These are phyloP conservation scores for Nitzschia sp. DNA, from an alignment of 108 stramenopile species.

Conservation along the genomic window DNA sequence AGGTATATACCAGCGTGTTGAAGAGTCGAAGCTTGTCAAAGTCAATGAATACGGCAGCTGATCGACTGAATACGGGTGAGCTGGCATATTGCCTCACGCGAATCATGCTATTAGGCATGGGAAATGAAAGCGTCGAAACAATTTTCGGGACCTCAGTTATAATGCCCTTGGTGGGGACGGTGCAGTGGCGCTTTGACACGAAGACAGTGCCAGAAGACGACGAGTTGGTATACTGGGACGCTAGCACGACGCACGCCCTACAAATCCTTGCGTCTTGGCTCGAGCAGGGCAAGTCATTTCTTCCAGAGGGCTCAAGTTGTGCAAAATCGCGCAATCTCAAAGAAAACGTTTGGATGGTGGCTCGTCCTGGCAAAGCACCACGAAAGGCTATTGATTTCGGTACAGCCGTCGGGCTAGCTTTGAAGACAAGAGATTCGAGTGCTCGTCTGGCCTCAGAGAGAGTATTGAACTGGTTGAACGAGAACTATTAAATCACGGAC, in stretches of 20 bases:
- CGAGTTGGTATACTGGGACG: slow-evolving; percentile 54
- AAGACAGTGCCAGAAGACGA: slow-evolving; percentile 34
- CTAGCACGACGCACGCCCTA: slow-evolving; percentile 56
- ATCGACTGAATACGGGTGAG: slow-evolving; percentile 37
- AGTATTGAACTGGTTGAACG: background rate
- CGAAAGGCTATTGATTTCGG: slow-evolving; percentile 48
- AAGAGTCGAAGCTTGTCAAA: slow-evolving; percentile 34
- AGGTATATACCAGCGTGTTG: slow-evolving; percentile 36
- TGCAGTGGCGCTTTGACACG: slow-evolving; percentile 53
- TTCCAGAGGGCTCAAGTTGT: background rate
- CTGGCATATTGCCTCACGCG: slow-evolving; percentile 51
- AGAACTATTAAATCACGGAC: background rate
- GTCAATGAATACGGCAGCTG: slow-evolving; percentile 16
- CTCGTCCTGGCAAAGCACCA: slow-evolving; percentile 59
- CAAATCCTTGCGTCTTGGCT: slow-evolving; percentile 41
- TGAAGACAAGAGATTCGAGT: slow-evolving; percentile 13
- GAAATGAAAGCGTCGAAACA: slow-evolving; percentile 27
- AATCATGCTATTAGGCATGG: slow-evolving; percentile 43
- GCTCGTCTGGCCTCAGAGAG: slow-evolving; percentile 18
- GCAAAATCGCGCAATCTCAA: slow-evolving; percentile 19
- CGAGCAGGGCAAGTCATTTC: background rate
- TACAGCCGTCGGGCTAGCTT: slow-evolving; percentile 25
- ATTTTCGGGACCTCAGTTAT: slow-evolving; percentile 24
- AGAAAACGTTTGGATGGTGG: slow-evolving; percentile 49
- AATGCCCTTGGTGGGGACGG: slow-evolving; percentile 30